phyloP scores from a whole-genome alignment of 169 alveolate species.

The Amoebophrya sp. region DNA sequence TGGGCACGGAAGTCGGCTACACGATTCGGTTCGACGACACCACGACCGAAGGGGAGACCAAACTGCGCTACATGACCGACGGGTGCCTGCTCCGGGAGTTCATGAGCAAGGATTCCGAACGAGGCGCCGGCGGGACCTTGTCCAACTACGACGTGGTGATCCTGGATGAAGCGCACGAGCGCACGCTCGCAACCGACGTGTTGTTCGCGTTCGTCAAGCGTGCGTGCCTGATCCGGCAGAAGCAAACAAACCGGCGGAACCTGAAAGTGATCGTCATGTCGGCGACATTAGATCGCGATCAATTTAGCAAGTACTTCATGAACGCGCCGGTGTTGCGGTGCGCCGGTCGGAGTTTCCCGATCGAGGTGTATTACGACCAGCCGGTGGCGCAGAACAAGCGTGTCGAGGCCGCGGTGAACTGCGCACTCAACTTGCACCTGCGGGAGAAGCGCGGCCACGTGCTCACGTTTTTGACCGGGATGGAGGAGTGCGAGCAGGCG shows the following conservation, averaged over 20 bases:
- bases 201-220: conserved; percentile 90
- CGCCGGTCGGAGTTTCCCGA: conserved; percentile 68
- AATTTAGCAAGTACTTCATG: conserved; percentile 94
- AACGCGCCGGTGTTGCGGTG: conserved; percentile 92
- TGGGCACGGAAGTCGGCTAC: conserved; percentile 95
- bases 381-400: conserved; percentile 41
- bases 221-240: neutral
- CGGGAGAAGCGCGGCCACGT: conserved; percentile 46
- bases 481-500: conserved; percentile 50
- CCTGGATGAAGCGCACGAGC: conserved; percentile 99
- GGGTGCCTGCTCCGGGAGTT: conserved; percentile 96
- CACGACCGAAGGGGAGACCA: conserved; percentile 67
- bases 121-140: neutral
- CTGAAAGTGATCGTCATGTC: conserved; percentile 93
- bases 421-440: conserved; percentile 41
- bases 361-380: conserved; percentile 38
- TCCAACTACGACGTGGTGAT: conserved; percentile 83
- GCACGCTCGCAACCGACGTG: conserved; percentile 96
- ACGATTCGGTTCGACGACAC: conserved; percentile 95
- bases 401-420: conserved; percentile 45
- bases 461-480: conserved; percentile 43
- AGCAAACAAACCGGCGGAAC: conserved; percentile 60
- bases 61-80: conserved; percentile 97
- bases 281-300: conserved; percentile 99
- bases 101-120: conserved; percentile 52